phyloP scores from a whole-genome alignment of 345 rosid species.

The Eucalyptus curtisii region DNA sequence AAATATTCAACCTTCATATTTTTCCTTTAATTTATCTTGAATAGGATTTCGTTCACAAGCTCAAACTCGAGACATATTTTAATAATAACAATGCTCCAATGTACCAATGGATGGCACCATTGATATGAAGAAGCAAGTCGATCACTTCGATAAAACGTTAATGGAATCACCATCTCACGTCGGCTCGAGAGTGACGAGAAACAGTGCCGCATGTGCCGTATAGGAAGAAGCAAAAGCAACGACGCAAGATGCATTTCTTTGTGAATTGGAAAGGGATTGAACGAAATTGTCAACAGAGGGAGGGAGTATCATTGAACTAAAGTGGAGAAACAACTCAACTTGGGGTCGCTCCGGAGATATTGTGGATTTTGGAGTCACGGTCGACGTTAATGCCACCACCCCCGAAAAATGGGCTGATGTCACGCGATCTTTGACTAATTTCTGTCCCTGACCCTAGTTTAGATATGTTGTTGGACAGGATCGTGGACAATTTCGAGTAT shows the following conservation, averaged over 20 bases:
- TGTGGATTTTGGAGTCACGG: neutral
- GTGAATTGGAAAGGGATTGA: neutral
- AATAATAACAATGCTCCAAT: neutral
- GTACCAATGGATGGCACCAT: neutral
- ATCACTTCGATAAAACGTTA: neutral
- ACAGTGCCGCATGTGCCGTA: neutral
- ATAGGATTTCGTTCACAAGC: too few species aligned
- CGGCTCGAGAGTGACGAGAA: fast-evolving
- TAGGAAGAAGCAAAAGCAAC: neutral
- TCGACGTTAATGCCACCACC: neutral
- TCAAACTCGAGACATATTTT: too few species aligned
- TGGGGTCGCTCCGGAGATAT: neutral
- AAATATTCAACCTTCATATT: too few species aligned
- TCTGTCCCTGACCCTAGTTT: neutral
- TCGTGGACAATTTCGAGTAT: neutral
- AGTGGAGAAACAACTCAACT: neutral
- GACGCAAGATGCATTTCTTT: neutral
- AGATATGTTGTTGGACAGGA: neutral
- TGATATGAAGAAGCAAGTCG: neutral
- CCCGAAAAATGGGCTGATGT: neutral
- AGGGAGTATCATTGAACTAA: neutral
- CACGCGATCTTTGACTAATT: neutral
- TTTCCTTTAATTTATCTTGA: too few species aligned
- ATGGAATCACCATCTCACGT: neutral
- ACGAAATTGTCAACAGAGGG: neutral